Evolutionary conservation across 768 basidiomycete species (phyloP).

Genomic region (Amanita pallidorosea): DNA sequence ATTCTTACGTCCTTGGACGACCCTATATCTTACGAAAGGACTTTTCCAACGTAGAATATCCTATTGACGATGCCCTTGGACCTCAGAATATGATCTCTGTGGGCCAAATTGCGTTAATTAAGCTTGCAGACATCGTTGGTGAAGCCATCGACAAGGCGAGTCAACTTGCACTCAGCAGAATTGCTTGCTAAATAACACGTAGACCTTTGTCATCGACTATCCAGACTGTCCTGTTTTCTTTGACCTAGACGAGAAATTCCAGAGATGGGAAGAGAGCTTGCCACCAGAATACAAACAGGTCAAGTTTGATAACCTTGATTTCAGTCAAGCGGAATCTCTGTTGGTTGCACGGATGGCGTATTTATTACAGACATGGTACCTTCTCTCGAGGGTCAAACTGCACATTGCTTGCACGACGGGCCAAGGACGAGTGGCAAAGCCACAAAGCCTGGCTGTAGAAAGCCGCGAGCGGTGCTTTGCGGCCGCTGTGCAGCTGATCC

Average conservation of each 20-base stretch:
- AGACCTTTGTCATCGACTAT: constrained; percentile 26
- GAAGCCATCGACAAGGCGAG: constrained; percentile 32
- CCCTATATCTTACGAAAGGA: constrained; percentile 29
- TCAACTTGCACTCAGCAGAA: not conserved
- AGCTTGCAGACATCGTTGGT: constrained; percentile 26
- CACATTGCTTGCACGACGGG: constrained; percentile 31
- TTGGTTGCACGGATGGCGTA: constrained; percentile 30
- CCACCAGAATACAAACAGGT: constrained; percentile 27
- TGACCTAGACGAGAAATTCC: constrained; percentile 30
- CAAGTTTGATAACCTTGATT: constrained; percentile 16
- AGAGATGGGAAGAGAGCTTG: constrained; percentile 31
- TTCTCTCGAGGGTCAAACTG: constrained; percentile 32
- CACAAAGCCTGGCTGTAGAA: constrained; percentile 16
- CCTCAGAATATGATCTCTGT: constrained; percentile 23
- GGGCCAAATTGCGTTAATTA: constrained; percentile 26
- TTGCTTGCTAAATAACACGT: not conserved
- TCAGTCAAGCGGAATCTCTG: constrained; percentile 20
- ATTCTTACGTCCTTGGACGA: constrained; percentile 33
- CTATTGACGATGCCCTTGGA: constrained; percentile 20
- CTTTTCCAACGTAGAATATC: constrained; percentile 25
- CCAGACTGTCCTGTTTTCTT: constrained; percentile 25
- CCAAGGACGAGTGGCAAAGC: constrained; percentile 14
- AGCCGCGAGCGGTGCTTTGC: constrained; percentile 28
- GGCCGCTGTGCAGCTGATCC: constrained; percentile 30
- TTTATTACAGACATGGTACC: constrained; percentile 35